Evolutionary conservation across 2,329 filamentous ascomycete species (phyloP).

Genomic region (Davidsoniella virescens): DNA sequence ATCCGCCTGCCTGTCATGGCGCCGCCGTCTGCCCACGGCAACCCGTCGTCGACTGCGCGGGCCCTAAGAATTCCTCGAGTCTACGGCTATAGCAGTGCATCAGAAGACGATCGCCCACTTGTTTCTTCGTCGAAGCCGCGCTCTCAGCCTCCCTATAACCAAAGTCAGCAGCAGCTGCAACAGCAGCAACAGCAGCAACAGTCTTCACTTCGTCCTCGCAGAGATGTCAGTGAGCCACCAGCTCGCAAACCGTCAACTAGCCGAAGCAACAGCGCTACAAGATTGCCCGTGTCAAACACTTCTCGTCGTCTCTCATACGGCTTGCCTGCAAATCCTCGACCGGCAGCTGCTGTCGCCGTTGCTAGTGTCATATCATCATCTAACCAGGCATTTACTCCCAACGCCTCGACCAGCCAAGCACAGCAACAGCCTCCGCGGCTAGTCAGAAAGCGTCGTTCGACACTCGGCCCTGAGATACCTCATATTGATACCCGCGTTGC

Average conservation of each 20-base stretch:
- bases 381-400: too few relatives aligned
- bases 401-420: neutral
- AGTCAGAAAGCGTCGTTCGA: conserved; percentile 1
- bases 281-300: neutral
- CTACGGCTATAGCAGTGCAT: conserved; percentile 2
- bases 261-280: neutral
- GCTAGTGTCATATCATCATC: too few relatives aligned
- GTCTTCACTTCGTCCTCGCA: neutral
- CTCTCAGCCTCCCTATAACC: neutral
- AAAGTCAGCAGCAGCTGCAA: neutral
- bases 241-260: neutral
- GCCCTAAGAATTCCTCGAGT: neutral
- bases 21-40: conserved; percentile 5
- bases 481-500: conserved; percentile 8
- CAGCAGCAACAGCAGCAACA: neutral
- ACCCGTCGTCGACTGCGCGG: conserved; percentile 6
- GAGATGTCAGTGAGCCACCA: neutral
- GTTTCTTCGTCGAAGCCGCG: too few relatives aligned
- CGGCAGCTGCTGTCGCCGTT: neutral
- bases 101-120: neutral
- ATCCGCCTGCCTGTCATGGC: conserved; percentile 1
- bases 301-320: conserved; percentile 4
- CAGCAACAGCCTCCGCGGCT: neutral
- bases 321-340: conserved; percentile 5
- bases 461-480: neutral